Base-by-base conservation (phyloP, 2,329 filamentous ascomycete species). In the Sporothrix brasiliensis region DNA sequence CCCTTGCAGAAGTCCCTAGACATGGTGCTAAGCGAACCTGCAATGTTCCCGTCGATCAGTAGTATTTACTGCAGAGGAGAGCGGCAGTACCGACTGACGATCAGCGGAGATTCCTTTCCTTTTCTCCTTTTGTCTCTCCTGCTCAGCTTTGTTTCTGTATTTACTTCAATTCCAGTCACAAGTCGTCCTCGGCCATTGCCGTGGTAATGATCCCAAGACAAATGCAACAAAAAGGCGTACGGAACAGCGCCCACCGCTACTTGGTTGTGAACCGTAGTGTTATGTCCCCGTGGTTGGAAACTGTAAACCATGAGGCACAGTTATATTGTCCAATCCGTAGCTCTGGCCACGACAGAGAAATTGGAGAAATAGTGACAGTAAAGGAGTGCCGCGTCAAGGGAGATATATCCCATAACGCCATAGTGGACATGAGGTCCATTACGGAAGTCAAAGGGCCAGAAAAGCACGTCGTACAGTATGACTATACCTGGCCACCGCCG, bases 41-140 rank as follows among this genome's bases (percentile, higher is more conserved):
- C 58, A 63, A 39, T 47, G 39, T 21, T 50, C 44, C 60, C 49
- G 60, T 50, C 60, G 44, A 47, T 63, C 41, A 27, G 41, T 63
- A 14, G n/a, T 30, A 63, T 44, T 13, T 53, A 11, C 24, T 49
- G 24, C 24, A 4, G 14, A 34, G 61, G 24, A 49, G 16, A 19
- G 19, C 24, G 44, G 44, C 24, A 50, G 61, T 65, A 13, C 60
- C 60, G 41, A 11, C 24, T 9, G 60, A 30, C 41, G 60, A 49
- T 65, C 44, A 50, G 24, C 47, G 14, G 44, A 39, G 9, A 9
- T 13, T 34, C 10, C 47, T 66, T 34, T 50, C 2, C 19, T 41
- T 44, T 44, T 44, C 41, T 44, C 14, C 41, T 44, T 44, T 44
- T 44, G 41, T 44, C 41, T 13, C 2, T 44, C 41, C 14, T 44